Base-by-base conservation (phyloP, 306 rosid genomes). In the Gastrolobium villosum region DNA sequence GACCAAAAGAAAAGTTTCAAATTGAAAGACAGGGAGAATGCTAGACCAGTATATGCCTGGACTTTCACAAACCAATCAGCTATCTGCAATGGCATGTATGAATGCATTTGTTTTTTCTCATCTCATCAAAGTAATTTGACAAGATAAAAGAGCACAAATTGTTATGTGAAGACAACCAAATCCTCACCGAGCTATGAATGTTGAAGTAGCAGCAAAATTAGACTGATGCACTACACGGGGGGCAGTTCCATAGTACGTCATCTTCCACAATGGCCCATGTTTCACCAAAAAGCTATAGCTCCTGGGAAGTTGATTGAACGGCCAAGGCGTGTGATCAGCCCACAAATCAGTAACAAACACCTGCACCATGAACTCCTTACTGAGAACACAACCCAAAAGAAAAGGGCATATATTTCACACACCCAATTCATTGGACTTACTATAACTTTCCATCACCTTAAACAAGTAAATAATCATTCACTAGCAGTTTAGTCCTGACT, bases 321-420 rank as follows among this genome's bases (percentile, higher is more conserved):
- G 98, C 98, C 98, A 94, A 61, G 98, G 98, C 11, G 98, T 94
- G 81, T 94, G 98, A 48, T 94, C 97, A 55, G 98, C 44, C 98
- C 98, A 94, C 65, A 94, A 88, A 91, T 94, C 98, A 65, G 98
- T 92, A 65, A 94, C 84, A 82, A 94, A 94, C 73, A 94, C 98
- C 98, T 94, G 91, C 40, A 59, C 39, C 56, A 72, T 35, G 6
- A 57, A 81, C 57, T 26, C 63, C 44, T 50, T 4, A 40, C 14
- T 75, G 13, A 75, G 68, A 64, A 57, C 70, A 75, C 1, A 81
- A 67, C 41, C 62, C 37, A 48, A 41, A 50, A 10, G 10, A 52
- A 10, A 39, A 56, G 26, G 3, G 79, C 50, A 54, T 26, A 48
- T 0, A 53, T 3, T 31, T 35, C 74, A 54, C 46, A 31, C 49